phyloP scores from a whole-genome alignment of 2,329 filamentous ascomycete species.

The Xylariaceae sp. region DNA sequence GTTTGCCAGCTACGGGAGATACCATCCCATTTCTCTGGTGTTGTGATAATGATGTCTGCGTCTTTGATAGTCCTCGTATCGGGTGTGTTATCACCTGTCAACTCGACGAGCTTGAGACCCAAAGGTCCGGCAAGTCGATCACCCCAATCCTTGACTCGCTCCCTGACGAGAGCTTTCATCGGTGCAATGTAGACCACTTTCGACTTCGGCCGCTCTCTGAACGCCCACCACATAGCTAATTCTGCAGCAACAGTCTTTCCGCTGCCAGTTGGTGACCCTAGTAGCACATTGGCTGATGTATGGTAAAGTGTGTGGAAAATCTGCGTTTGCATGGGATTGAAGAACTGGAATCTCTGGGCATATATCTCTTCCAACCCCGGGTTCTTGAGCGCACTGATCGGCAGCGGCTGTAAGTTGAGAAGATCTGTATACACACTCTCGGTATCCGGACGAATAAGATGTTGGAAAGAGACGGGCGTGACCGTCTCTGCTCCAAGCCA shows the following conservation, averaged over 20 bases:
- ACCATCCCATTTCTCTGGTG: conserved; percentile 99
- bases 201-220: conserved; percentile 88
- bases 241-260: conserved; percentile 97
- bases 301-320: conserved; percentile 97
- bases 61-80: conserved; percentile 94
- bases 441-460: conserved; percentile 94
- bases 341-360: conserved; percentile 85
- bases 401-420: conserved; percentile 85
- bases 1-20: conserved; percentile 99
- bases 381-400: conserved; percentile 86
- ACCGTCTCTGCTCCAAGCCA: conserved; percentile 98
- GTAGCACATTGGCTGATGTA: conserved; percentile 85
- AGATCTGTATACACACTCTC: conserved; percentile 97
- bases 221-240: conserved; percentile 99
- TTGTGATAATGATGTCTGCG: conserved; percentile 97
- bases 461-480: conserved; percentile 93
- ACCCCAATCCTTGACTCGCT: conserved; percentile 95
- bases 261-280: conserved; percentile 95
- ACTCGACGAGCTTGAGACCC: conserved; percentile 87
- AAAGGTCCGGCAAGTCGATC: conserved; percentile 78
- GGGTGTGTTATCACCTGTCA: conserved; percentile 97
- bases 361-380: conserved; percentile 87
- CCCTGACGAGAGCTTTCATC: conserved; percentile 97
- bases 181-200: conserved; percentile 99
- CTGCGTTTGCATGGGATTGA: conserved; percentile 99